Conservation (phyloP, 331 rosid genomes). For the Malus hybrid region DNA sequence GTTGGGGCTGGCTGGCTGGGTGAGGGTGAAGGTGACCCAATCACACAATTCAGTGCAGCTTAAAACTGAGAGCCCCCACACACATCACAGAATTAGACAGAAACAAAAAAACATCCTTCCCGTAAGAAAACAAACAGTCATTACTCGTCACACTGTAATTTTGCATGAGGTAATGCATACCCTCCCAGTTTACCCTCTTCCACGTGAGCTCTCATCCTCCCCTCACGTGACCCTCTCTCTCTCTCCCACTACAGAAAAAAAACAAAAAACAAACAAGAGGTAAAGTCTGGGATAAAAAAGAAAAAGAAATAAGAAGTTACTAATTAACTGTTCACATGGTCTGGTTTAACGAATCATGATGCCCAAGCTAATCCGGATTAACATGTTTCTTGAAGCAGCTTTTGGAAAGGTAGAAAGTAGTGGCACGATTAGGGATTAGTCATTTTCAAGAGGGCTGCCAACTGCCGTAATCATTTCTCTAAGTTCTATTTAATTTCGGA, state of each 20-base stretch:
- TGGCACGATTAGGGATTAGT: slow-evolving; percentile 12
- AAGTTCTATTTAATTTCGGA: neutral
- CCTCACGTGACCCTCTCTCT: slow-evolving; percentile 39
- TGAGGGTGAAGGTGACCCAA: slow-evolving; percentile 14
- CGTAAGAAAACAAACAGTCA: slow-evolving; percentile 42
- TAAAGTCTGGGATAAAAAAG: neutral
- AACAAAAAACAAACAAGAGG: neutral
- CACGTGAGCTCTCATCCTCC: slow-evolving; percentile 36
- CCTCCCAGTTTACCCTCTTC: neutral
- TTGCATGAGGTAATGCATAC: slow-evolving; percentile 46
- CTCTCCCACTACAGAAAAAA: too few relatives aligned
- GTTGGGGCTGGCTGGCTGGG: slow-evolving; percentile 2
- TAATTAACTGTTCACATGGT: too few relatives aligned
- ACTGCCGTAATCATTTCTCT: slow-evolving; percentile 18
- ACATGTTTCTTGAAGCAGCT: slow-evolving; percentile 16
- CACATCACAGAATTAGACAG: slow-evolving; percentile 35
- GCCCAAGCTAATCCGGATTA: slow-evolving; percentile 5
- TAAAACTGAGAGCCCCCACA: slow-evolving; percentile 29
- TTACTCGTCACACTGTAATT: slow-evolving; percentile 40
- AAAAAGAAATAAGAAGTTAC: too few relatives aligned
- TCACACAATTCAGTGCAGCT: slow-evolving; percentile 12
- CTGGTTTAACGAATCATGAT: neutral
- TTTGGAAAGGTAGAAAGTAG: slow-evolving; percentile 27
- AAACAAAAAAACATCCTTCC: slow-evolving; percentile 51
- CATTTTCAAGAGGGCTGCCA: slow-evolving; percentile 16